These are phyloP conservation scores for Trichocladium antarcticum DNA, from an alignment of 495 filamentous ascomycete genomes.

Conservation along the genomic window DNA sequence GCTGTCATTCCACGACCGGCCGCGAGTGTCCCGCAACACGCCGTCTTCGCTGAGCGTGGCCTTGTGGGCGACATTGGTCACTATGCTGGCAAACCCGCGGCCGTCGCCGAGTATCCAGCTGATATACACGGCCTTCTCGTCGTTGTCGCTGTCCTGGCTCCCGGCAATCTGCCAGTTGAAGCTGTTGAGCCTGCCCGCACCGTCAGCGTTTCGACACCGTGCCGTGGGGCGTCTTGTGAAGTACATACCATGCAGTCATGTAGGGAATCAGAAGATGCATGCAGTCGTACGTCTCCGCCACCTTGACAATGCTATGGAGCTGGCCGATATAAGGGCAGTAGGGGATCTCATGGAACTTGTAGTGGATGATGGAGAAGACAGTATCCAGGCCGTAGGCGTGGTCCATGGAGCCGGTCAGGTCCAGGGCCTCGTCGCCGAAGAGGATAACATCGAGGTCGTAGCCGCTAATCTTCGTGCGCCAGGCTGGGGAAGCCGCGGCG, in stretches of 20 bases:
- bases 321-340: conserved; percentile 5
- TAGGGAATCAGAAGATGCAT: conserved; percentile 11
- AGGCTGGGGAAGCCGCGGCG: conserved; percentile 11
- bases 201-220: no score
- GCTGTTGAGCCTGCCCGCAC: not conserved
- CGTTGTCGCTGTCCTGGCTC: not conserved
- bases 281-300: conserved; percentile 15
- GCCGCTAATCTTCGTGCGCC: conserved; percentile 9
- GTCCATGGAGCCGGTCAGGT: not conserved
- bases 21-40: conserved; percentile 2
- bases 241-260: conserved; percentile 10
- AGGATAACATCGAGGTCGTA: not conserved
- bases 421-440: not conserved
- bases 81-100: conserved; percentile 6
- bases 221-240: no score
- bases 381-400: conserved; percentile 11
- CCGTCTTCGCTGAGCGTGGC: conserved; percentile 7
- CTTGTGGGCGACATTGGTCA: conserved; percentile 11
- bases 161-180: conserved; percentile 11
- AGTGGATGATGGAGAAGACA: conserved; percentile 18
- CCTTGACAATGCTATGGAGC: conserved; percentile 12
- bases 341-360: conserved; percentile 18
- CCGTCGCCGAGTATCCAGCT: conserved; percentile 18
- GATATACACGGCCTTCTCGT: conserved; percentile 15
- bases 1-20: conserved; percentile 11